Evolutionary conservation across 345 rosid species (phyloP), one percentile per base, ranked within the genome.

Genomic region (Turnera subulata): DNA sequence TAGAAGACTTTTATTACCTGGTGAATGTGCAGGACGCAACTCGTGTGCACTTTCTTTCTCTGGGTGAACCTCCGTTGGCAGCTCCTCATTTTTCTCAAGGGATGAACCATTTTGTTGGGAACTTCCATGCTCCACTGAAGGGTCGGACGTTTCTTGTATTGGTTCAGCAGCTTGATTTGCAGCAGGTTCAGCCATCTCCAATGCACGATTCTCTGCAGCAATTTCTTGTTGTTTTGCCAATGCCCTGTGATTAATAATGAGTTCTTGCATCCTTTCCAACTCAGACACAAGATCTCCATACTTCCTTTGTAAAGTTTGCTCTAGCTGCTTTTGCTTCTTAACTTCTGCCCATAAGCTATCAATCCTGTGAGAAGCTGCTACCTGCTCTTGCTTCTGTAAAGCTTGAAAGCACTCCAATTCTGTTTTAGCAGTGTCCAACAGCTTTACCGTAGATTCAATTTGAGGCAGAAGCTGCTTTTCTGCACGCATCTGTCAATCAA

Each of bases 341-440:
- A 94, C 93, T 68, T 88, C 96, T 70, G 81, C 96, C 83, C 90
- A 75, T 50, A 94, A 70, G 65, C 78, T 72, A 66, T 80, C 84
- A 58, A 90, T 83, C 73, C 99, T 80, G 68, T 78, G 84, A 42
- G 89, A 69, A 26, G 97, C 96, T 40, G 97, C 95, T 62, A 82
- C 56, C 55, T 90, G 92, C 64, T 94, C 99, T 74, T 89, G 99
- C 76, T 86, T 93, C 73, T 94, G 93, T 65, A 90, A 82, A 46
- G 84, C 88, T 76, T 73, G 86, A 68, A 88, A 94, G 67, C 96
- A 94, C 71, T 88, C 95, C 0, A 94, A 87, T 64, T 94, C 96
- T 24, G 95, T 94, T 67, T 89, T 80, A 47, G 96, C 85, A 62
- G 82, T 76, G 64, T 90, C 96, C 64, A 88, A 76, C 80, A 81